Percentiles rank a stretch among this genome's conserved stretches.
phyloP scores from a whole-genome alignment of 306 rosid species.

The Lathyrus tuberosus region DNA sequence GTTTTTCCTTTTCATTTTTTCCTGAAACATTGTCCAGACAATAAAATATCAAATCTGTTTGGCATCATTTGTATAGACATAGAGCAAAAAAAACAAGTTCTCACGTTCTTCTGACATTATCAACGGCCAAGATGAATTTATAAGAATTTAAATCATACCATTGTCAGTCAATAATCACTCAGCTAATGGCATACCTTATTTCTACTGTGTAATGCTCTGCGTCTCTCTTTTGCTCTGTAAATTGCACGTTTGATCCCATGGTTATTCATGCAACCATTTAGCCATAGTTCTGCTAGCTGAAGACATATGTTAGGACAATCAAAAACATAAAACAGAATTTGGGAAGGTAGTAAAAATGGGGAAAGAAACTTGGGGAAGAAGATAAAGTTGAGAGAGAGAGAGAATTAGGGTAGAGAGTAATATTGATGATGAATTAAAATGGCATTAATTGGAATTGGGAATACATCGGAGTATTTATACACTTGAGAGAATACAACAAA shows the following conservation, averaged over 20 bases:
- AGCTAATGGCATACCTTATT: slow-evolving; percentile 59
- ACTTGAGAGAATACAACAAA: too few species aligned
- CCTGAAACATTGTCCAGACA: slow-evolving; percentile 2
- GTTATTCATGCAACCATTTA: slow-evolving; percentile 90
- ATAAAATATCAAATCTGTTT: slow-evolving; percentile 28
- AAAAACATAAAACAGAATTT: too few species aligned
- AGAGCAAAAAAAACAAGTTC: slow-evolving; percentile 13
- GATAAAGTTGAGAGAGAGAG: too few species aligned
- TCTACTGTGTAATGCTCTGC: slow-evolving; percentile 54
- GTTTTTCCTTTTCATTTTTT: too few species aligned
- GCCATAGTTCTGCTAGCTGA: slow-evolving; percentile 96
- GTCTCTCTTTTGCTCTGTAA: slow-evolving; percentile 86
- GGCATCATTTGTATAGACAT: slow-evolving; percentile 5
- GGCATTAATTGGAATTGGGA: too few species aligned
- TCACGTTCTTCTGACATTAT: neutral
- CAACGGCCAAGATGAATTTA: neutral
- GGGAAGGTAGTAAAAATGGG: too few species aligned
- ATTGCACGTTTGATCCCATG: slow-evolving; percentile 91
- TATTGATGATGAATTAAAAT: too few species aligned
- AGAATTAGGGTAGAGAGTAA: too few species aligned
- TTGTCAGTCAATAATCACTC: neutral
- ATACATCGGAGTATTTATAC: too few species aligned
- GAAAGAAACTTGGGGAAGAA: too few species aligned
- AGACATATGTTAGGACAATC: too few species aligned
- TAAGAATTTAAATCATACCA: neutral